Evolutionary conservation across 768 basidiomycete species (phyloP).

Genomic region (Chalciporus chontae): DNA sequence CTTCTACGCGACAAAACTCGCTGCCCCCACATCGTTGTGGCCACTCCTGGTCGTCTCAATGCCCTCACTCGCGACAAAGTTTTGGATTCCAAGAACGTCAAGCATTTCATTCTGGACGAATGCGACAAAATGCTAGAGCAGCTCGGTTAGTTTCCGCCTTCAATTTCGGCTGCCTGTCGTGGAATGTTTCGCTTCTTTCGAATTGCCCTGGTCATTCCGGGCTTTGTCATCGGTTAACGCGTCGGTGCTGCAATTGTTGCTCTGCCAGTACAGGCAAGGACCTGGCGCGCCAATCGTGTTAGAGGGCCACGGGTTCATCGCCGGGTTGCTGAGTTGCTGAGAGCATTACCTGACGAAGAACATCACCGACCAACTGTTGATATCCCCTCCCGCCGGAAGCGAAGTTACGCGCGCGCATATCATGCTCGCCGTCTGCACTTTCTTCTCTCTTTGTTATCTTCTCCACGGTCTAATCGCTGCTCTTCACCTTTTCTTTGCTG

Average conservation of each 20-base stretch:
- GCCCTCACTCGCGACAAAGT: slow-evolving; percentile 94
- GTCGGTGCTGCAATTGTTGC: no score
- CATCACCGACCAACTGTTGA: slow-evolving; percentile 33
- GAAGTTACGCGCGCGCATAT: slow-evolving; percentile 13
- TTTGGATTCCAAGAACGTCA: slow-evolving; percentile 92
- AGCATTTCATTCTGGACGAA: slow-evolving; percentile 99
- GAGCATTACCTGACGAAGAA: slow-evolving; percentile 36
- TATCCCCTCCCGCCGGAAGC: slow-evolving; percentile 31
- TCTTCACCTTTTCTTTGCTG: slow-evolving; percentile 45
- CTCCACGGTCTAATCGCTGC: slow-evolving; percentile 63
- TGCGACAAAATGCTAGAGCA: slow-evolving; percentile 99
- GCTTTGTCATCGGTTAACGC: slow-evolving; percentile 23
- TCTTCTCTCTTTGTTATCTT: slow-evolving; percentile 40
- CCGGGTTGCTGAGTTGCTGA: slow-evolving; percentile 37
- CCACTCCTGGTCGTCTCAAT: slow-evolving; percentile 95
- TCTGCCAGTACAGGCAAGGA: slow-evolving; percentile 23
- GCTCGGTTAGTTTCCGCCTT: slow-evolving; percentile 93
- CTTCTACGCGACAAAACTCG: slow-evolving; percentile 91
- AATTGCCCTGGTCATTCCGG: slow-evolving; percentile 43
- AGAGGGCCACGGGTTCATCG: slow-evolving; percentile 35
- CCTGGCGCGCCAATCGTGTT: slow-evolving; percentile 38
- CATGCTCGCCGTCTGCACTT: slow-evolving; percentile 11
- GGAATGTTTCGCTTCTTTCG: slow-evolving; percentile 41
- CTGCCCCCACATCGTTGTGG: slow-evolving; percentile 99
- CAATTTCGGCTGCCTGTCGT: slow-evolving; percentile 62